Conservation (phyloP, 495 filamentous ascomycete species). For the Thermochaetoides thermophila region DNA sequence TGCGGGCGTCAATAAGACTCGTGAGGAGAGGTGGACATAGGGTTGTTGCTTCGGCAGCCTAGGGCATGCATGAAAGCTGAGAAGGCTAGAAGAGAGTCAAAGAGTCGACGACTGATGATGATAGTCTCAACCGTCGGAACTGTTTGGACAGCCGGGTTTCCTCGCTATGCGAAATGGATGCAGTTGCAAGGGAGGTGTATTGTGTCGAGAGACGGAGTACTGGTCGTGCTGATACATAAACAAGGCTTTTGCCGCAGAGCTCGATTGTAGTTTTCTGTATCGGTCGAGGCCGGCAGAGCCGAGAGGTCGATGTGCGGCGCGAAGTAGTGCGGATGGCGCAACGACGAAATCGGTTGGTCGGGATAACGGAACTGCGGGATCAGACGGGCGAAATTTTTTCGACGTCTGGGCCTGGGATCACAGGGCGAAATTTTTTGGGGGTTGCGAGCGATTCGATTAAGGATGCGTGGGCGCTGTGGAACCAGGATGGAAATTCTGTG, state of each 20-base stretch:
- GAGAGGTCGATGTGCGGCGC: too few relatives aligned
- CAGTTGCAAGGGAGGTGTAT: slow-evolving; percentile 83
- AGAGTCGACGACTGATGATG: slow-evolving; percentile 10
- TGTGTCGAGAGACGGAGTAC: slow-evolving; percentile 48
- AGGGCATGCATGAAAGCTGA: slow-evolving; percentile 40
- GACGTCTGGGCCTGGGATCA: not conserved
- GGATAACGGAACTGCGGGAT: too few relatives aligned
- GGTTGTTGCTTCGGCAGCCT: slow-evolving; percentile 30
- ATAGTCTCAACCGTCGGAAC: slow-evolving; percentile 66
- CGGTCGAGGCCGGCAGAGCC: slow-evolving; percentile 6
- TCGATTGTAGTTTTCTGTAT: slow-evolving; percentile 15
- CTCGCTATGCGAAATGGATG: slow-evolving; percentile 81
- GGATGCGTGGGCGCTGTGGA: too few relatives aligned
- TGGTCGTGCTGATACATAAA: slow-evolving; percentile 46
- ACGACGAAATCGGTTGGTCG: too few relatives aligned
- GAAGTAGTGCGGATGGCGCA: too few relatives aligned
- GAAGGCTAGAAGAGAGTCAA: too few relatives aligned
- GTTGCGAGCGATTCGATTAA: too few relatives aligned
- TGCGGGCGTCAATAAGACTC: slow-evolving; percentile 30
- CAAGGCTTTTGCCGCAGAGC: slow-evolving; percentile 30
- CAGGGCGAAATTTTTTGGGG: too few relatives aligned
- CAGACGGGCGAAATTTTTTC: too few relatives aligned
- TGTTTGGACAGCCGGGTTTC: slow-evolving; percentile 75
- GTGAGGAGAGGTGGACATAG: slow-evolving; percentile 37
- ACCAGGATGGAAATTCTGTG: too few relatives aligned